Evolutionary conservation across 2,329 filamentous ascomycete genomes (phyloP).

Genomic region (Madurella mycetomatis): DNA sequence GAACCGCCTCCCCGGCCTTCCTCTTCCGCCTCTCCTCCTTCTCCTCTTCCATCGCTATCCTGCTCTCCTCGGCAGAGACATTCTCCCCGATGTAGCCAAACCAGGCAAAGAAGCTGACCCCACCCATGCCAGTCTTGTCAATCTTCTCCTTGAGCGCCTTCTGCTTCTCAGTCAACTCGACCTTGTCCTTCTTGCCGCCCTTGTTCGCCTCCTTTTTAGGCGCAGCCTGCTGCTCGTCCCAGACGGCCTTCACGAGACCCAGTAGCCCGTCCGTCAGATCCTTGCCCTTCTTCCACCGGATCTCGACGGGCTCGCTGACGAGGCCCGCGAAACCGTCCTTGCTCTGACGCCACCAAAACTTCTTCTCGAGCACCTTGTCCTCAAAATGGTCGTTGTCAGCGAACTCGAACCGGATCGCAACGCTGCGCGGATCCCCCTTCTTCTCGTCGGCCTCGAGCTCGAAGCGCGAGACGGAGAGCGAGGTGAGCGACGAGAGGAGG

Average conservation of each 20-base stretch:
- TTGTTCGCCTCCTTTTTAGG: conserved; percentile 35
- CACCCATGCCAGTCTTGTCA: conserved; percentile 57
- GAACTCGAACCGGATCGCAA: conserved; percentile 76
- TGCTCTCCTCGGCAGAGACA: conserved; percentile 68
- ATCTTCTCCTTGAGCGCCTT: conserved; percentile 52
- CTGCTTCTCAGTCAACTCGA: conserved; percentile 43
- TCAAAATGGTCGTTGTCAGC: conserved; percentile 76
- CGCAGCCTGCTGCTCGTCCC: conserved; percentile 51
- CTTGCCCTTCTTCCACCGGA: conserved; percentile 81
- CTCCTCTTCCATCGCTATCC: conserved; percentile 56
- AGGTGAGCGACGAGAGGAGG: conserved; percentile 63
- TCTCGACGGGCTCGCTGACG: conserved; percentile 82
- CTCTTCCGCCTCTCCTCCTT: conserved; percentile 50
- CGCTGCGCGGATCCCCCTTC: conserved; percentile 72
- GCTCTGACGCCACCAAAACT: conserved; percentile 76
- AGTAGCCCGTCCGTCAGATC: conserved; percentile 81
- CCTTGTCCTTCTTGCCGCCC: conserved; percentile 30
- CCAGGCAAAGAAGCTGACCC: conserved; percentile 80
- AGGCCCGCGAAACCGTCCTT: conserved; percentile 68
- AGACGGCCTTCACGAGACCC: conserved; percentile 66
- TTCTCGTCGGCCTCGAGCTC: conserved; percentile 60
- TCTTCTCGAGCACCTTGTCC: conserved; percentile 77
- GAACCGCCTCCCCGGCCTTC: conserved; percentile 48
- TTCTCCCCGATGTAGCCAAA: conserved; percentile 74
- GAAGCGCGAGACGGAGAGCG: conserved; percentile 72